phyloP scores from a whole-genome alignment of 192 early-diverging fungal species.

The Pilaira anomala region DNA sequence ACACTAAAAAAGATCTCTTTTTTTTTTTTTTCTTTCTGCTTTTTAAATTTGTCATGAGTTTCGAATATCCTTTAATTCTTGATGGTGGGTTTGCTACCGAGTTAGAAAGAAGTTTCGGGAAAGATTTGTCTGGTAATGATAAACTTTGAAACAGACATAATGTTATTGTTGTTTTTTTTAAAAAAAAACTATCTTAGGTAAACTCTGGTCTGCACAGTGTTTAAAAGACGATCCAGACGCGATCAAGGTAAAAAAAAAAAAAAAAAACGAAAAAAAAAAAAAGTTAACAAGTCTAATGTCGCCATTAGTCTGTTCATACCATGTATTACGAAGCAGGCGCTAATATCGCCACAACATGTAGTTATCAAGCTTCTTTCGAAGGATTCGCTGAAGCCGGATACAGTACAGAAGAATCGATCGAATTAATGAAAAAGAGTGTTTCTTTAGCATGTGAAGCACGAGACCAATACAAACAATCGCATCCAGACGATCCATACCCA shows the following conservation, averaged over 20 bases:
- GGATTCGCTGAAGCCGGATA: conserved; percentile 43
- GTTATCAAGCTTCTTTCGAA: conserved; percentile 52
- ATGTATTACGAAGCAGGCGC: conserved; percentile 51
- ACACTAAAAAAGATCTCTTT: too few relatives aligned
- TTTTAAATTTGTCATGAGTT: background rate
- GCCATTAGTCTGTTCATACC: conserved; percentile 38
- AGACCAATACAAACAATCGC: conserved; percentile 24
- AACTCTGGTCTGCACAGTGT: conserved; percentile 43
- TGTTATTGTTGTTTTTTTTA: background rate
- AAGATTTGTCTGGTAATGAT: conserved; percentile 36
- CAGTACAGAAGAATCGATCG: conserved; percentile 29
- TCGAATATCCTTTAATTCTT: conserved; percentile 35
- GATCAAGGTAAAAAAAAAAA: conserved; percentile 32
- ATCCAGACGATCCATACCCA: conserved; percentile 12
- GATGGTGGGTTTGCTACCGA: conserved; percentile 49
- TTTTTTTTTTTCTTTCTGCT: too few relatives aligned
- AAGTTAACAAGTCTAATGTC: background rate
- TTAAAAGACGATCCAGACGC: conserved; percentile 37
- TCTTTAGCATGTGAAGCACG: conserved; percentile 49
- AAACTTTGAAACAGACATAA: too few relatives aligned
- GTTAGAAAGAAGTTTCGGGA: conserved; percentile 32
- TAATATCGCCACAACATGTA: conserved; percentile 52
- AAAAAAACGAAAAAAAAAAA: too few relatives aligned
- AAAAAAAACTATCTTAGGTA: conserved; percentile 3
- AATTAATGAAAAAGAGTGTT: conserved; percentile 41